These are phyloP conservation scores for Penicillium sp. DNA, from an alignment of 2,329 filamentous ascomycete genomes.

Conservation along the genomic window DNA sequence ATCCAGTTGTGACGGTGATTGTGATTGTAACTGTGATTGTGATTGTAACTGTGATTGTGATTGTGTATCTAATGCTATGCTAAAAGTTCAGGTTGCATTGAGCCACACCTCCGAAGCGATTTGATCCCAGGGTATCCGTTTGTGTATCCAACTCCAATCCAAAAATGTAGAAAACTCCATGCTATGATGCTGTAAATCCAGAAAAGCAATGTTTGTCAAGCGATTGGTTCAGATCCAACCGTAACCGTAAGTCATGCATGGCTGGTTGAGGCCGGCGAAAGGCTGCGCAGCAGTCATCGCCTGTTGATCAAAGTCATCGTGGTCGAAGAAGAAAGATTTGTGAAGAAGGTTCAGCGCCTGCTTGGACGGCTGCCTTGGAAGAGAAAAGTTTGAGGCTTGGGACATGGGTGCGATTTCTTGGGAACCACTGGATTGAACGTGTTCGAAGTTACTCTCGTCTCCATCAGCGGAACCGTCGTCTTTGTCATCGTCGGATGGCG, in stretches of 20 bases:
- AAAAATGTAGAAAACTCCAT: conserved; percentile 25
- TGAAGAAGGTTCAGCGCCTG: conserved; percentile 25
- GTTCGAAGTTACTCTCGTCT: conserved; percentile 15
- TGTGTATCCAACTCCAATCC: conserved; percentile 21
- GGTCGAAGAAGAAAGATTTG: conserved; percentile 34
- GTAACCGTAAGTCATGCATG: conserved; percentile 35
- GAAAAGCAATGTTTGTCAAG: conserved; percentile 6
- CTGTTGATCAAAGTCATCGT: conserved; percentile 26
- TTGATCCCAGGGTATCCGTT: conserved; percentile 25
- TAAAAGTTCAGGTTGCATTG: not conserved
- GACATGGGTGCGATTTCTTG: conserved; percentile 5
- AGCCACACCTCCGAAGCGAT: not conserved
- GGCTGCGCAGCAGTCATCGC: conserved; percentile 22
- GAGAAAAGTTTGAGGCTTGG: conserved; percentile 10
- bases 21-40: too few species aligned
- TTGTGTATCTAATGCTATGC: conserved; percentile 1
- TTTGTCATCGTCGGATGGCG: conserved; percentile 59
- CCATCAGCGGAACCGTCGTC: conserved; percentile 53
- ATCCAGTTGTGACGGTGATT: conserved; percentile 2
- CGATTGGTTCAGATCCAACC: conserved; percentile 28
- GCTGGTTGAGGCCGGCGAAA: conserved; percentile 25
- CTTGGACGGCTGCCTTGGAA: conserved; percentile 21
- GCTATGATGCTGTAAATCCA: conserved; percentile 30
- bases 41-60: too few species aligned
- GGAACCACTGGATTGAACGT: conserved; percentile 7